Evolutionary conservation across 768 basidiomycete species (phyloP).

Genomic region (Suillus fuscotomentosus): DNA sequence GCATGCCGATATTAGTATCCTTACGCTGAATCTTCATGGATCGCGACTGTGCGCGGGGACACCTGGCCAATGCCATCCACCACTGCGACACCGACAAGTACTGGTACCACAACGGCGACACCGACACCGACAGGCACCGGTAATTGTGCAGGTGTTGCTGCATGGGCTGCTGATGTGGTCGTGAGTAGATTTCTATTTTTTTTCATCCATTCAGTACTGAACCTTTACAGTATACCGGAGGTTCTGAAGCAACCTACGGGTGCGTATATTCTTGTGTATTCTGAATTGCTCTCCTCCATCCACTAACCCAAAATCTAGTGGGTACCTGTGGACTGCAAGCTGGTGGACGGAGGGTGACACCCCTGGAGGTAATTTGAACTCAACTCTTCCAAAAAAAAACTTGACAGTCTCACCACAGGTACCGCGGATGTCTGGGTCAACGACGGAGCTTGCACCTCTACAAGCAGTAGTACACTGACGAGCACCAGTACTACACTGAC

Average conservation of each 20-base stretch:
- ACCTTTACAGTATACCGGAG: slow-evolving; percentile 38
- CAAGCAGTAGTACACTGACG: not conserved
- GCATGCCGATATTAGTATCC: slow-evolving; percentile 31
- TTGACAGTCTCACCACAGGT: slow-evolving; percentile 27
- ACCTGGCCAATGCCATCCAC: slow-evolving; percentile 33
- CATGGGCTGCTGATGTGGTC: slow-evolving; percentile 37
- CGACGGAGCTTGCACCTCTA: slow-evolving; percentile 46
- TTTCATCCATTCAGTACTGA: not conserved
- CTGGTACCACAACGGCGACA: slow-evolving; percentile 4
- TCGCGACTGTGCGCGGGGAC: slow-evolving; percentile 33
- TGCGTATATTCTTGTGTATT: slow-evolving; percentile 25
- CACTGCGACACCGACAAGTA: not conserved
- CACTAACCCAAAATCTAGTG: slow-evolving; percentile 25
- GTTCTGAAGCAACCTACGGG: slow-evolving; percentile 39
- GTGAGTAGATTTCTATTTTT: slow-evolving; percentile 25
- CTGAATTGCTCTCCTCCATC: not conserved
- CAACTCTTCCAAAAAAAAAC: not conserved
- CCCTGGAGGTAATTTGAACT: slow-evolving; percentile 22
- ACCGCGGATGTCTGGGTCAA: slow-evolving; percentile 55
- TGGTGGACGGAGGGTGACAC: slow-evolving; percentile 44
- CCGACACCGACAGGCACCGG: slow-evolving; percentile 20
- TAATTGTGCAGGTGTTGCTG: slow-evolving; percentile 38
- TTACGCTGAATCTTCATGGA: slow-evolving; percentile 37
- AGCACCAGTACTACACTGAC: no score
- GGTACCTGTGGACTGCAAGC: slow-evolving; percentile 45